Base-by-base conservation (phyloP, 805 yeast species). In the Pichia nanzhaoensis region DNA sequence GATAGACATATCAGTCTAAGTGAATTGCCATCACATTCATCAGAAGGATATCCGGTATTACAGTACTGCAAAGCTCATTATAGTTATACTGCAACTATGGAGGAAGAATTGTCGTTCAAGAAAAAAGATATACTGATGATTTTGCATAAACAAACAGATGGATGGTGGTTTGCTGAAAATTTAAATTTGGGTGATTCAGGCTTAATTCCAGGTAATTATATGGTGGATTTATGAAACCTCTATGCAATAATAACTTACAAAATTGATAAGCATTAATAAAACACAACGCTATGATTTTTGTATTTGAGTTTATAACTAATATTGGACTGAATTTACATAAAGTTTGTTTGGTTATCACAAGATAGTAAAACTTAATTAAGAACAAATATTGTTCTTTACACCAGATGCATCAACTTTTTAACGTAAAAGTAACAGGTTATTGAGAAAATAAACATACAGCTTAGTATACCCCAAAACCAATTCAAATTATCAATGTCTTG, bases 111-210 rank as follows among this genome's bases (percentile, higher is more conserved):
- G 8, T 62, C 75, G 7, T 81, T 80, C 65, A 68, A 74, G 37
- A 77, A 77, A 55, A 78, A 75, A 46, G 86, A 81, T 50, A 55
- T 71, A 3, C 57, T 80, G 39, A 62, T 77, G 45, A 74, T 80
- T 3, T 54, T 78, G 16, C 70, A 69, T 37, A 74, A 68, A 69
- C 84, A 80, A 57, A 80, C 79, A 19, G 87, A 80, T 52, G 84
- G 84, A 1, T 80, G 87, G 87, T 81, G 87, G 87, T 80, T 76
- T 53, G 79, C 78, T 28, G 87, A 80, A 53, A 76, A 77, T 18
- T 47, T 71, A 30, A 67, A 68, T 31, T 61, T 68, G 10, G 66
- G 66, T 2, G 65, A 63, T 28, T 59, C 71, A 14, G 87, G 87
- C 2, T 67, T 80, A 30, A 85, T 83, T 3, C 86, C 87, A 33